Percentiles rank a stretch among this genome's conserved stretches.
Evolutionary conservation across 148 eudicot species (phyloP).

Genomic region (Silene uniflora): DNA sequence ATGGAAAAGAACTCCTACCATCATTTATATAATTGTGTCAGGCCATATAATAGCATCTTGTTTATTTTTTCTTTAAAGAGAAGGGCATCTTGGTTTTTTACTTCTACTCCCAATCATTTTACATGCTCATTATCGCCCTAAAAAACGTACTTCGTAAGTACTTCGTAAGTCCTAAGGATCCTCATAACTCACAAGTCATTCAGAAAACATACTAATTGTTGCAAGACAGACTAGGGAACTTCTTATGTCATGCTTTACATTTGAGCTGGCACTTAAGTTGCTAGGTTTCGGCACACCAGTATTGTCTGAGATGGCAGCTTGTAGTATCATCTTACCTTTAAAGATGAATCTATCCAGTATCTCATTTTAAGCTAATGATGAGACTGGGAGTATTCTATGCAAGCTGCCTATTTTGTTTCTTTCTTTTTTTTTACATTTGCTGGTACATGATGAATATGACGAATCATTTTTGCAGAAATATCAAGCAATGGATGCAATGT

Average conservation of each 20-base stretch:
- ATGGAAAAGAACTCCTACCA: neutral
- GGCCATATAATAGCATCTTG: neutral
- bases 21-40: neutral
- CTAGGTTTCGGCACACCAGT: too few relatives aligned
- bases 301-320: too few relatives aligned
- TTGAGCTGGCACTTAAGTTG: neutral
- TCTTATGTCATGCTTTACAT: neutral
- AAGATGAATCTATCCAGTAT: neutral
- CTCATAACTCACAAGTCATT: neutral
- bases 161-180: neutral
- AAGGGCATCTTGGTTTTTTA: neutral
- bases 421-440: neutral
- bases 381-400: neutral
- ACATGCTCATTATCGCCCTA: neutral
- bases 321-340: too few relatives aligned
- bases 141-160: neutral
- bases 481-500: slow-evolving; percentile 14
- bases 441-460: neutral
- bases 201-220: too few relatives aligned
- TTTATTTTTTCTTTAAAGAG: neutral
- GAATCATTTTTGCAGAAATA: slow-evolving; percentile 28
- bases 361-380: neutral
- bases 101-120: neutral
- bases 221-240: too few relatives aligned
- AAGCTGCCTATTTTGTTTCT: neutral